These are phyloP conservation scores for Sherardia arvensis DNA, from an alignment of 257 asterid species.

Conservation along the genomic window DNA sequence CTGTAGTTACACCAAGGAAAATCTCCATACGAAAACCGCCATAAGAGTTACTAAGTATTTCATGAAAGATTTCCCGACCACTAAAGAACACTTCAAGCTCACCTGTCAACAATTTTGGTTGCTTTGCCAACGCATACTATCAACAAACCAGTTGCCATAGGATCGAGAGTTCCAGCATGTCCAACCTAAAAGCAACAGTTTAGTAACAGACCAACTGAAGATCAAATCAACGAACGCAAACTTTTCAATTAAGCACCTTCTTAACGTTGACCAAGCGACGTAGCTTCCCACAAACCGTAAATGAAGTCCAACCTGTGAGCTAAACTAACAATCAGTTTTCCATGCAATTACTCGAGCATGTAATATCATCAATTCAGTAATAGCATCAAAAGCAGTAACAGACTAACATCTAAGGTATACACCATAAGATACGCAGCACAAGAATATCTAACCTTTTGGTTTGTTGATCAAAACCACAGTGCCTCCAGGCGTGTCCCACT, in stretches of 20 bases:
- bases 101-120: slow-evolving; percentile 88
- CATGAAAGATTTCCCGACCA: neutral
- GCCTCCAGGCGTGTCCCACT: slow-evolving; percentile 88
- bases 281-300: slow-evolving; percentile 95
- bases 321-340: slow-evolving; percentile 22
- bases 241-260: slow-evolving; percentile 44
- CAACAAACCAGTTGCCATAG: slow-evolving; percentile 96
- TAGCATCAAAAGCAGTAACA: neutral
- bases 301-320: slow-evolving; percentile 93
- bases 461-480: slow-evolving; percentile 83
- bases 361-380: neutral
- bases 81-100: slow-evolving; percentile 10
- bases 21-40: neutral
- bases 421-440: neutral
- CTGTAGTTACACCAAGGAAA: neutral
- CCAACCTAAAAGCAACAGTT: slow-evolving; percentile 59
- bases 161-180: slow-evolving; percentile 99
- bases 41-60: neutral
- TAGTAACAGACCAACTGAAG: slow-evolving; percentile 12
- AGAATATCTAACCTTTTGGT: slow-evolving; percentile 62
- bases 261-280: slow-evolving; percentile 83
- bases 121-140: slow-evolving; percentile 96
- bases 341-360: neutral
- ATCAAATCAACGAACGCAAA: neutral
- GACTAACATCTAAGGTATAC: neutral